Base-by-base conservation (phyloP, 2,329 filamentous ascomycete species). In the Pezicula radicicola region DNA sequence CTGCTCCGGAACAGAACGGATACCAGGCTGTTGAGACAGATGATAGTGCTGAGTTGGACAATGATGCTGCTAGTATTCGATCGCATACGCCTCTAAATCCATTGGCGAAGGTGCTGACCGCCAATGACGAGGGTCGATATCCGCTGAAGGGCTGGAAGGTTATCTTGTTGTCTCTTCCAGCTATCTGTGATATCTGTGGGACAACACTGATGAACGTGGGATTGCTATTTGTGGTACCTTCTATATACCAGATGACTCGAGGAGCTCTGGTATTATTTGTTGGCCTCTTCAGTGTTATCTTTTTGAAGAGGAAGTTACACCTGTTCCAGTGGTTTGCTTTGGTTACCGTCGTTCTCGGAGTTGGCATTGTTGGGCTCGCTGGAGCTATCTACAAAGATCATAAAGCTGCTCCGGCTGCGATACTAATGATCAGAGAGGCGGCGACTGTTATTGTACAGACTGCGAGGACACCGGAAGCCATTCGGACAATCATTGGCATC, bases 161-260 rank as follows among this genome's bases (percentile, higher is more conserved):
- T 18, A 65, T 87, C 4, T 71, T 97, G 28, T 80, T 99, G 49
- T 87, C 91, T 7, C 75, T 96, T 10, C 94, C 94, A 1, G 89
- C 94, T 40, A 87, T 91, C 66, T 97, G 92, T 72, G 94, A 99
- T 68, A 96, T 97, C 58, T 84, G 89, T 21, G 94, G 91, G 45
- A 99, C 94, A 4, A 99, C 94, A 4, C 80, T 97, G 50, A 97
- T 99, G 92, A 99, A 99, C 66, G 89, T 91, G 4, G 94, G 94
- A 3, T 78, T 99, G 60, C 79, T 97, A 46, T 92, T 97, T 67
- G 92, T 97, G 21, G 94, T 90, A 12, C 91, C 94, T 1, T 95
- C 90, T 55, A 97, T 99, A 65, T 99, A 97, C 72, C 94, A 99
- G 73, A 99, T 99, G 94, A 97, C 93, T 1, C 80, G 94, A 53